Conservation (phyloP, 2,329 filamentous ascomycete species). For the Neopestalotiopsis rosae region DNA sequence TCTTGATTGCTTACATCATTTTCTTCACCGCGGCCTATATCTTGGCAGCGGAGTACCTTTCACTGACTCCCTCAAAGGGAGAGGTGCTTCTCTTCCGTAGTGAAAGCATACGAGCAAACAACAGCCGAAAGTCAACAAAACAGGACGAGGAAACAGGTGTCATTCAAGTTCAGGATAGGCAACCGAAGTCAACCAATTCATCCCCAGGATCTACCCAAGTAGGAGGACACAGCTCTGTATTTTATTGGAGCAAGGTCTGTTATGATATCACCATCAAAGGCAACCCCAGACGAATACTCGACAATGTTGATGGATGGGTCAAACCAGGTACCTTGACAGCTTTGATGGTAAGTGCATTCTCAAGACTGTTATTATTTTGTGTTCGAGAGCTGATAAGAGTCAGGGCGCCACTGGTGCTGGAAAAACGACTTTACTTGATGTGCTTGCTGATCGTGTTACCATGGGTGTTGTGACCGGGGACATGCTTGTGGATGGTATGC, state of each 20-base stretch:
- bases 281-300: slow-evolving; percentile 74
- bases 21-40: slow-evolving; percentile 66
- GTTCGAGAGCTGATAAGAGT: not conserved
- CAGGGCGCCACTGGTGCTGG: slow-evolving; percentile 81
- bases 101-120: slow-evolving; percentile 62
- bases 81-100: slow-evolving; percentile 75
- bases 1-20: slow-evolving; percentile 65
- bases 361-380: no score
- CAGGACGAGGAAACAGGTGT: slow-evolving; percentile 59
- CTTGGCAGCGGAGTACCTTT: slow-evolving; percentile 66
- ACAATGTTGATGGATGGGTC: slow-evolving; percentile 88
- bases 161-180: slow-evolving; percentile 40
- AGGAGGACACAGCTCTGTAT: slow-evolving; percentile 57
- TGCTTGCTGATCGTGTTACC: slow-evolving; percentile 79
- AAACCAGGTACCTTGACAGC: slow-evolving; percentile 91
- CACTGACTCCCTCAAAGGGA: slow-evolving; percentile 70
- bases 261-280: slow-evolving; percentile 77
- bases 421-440: slow-evolving; percentile 87
- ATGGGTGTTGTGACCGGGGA: slow-evolving; percentile 86
- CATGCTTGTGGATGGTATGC: slow-evolving; percentile 68
- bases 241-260: slow-evolving; percentile 83
- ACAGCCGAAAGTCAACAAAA: slow-evolving; percentile 31
- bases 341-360: slow-evolving; percentile 61
- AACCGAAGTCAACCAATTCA: slow-evolving; percentile 44
- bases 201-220: slow-evolving; percentile 37